Conservation (phyloP, 352 stramenopile species). For the Globisporangium paroecandrum region DNA sequence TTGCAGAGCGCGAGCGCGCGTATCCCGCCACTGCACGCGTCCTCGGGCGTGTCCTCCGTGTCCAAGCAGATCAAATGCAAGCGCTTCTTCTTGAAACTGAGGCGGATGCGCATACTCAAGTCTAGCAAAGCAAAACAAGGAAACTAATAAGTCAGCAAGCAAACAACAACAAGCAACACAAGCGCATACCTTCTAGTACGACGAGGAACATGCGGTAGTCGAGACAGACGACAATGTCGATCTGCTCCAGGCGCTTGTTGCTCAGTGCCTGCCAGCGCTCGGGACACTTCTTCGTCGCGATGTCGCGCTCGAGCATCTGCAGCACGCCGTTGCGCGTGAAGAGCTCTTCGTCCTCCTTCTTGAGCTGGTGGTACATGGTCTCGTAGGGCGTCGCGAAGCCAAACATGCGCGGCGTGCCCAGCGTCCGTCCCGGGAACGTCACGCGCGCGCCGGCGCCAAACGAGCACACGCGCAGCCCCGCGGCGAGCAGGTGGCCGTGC, state of each 20-base stretch:
- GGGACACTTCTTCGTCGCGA: conserved; percentile 59
- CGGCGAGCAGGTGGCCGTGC: conserved; percentile 48
- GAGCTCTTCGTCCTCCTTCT: conserved; percentile 45
- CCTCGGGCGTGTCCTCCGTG: conserved; percentile 65
- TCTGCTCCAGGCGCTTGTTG: conserved; percentile 52
- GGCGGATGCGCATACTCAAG: conserved; percentile 44
- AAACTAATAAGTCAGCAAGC: conserved; percentile 7
- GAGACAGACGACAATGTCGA: conserved; percentile 80
- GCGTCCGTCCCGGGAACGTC: conserved; percentile 47
- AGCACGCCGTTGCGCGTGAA: conserved; percentile 67
- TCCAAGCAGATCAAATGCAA: conserved; percentile 83
- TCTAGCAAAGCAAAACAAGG: conserved; percentile 22
- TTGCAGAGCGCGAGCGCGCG: conserved; percentile 55
- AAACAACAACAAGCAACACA: conserved; percentile 10
- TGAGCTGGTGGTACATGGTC: conserved; percentile 49
- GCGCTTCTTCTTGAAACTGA: conserved; percentile 47
- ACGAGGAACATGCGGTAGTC: conserved; percentile 79
- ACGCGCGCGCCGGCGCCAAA: conserved; percentile 66
- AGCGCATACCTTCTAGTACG: conserved; percentile 51
- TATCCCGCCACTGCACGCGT: conserved; percentile 45
- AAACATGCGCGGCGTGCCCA: conserved; percentile 40
- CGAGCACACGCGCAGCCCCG: conserved; percentile 64
- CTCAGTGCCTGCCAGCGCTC: conserved; percentile 75
- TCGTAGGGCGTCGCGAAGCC: conserved; percentile 71
- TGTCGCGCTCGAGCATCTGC: conserved; percentile 68